These are phyloP conservation scores for Leccinum variicolor DNA, from an alignment of 768 basidiomycete species.

Conservation along the genomic window DNA sequence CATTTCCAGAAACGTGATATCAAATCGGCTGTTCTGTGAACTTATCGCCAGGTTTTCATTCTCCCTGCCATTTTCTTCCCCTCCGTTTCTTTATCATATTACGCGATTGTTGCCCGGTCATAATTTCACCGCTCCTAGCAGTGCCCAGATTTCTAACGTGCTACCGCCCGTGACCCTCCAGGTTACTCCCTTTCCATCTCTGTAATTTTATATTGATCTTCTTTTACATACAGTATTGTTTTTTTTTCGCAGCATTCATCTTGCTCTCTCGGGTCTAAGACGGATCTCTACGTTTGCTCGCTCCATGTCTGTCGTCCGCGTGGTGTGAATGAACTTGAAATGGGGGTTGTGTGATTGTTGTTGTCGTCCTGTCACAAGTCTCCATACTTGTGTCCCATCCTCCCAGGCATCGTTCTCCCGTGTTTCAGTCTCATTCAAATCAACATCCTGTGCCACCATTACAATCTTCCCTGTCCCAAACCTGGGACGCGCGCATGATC, in stretches of 20 bases:
- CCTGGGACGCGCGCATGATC: constrained; percentile 5
- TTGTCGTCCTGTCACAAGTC: constrained; percentile 9
- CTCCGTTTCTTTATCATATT: constrained; percentile 22
- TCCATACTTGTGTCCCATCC: constrained; percentile 17
- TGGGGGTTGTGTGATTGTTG: neutral
- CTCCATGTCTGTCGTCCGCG: constrained; percentile 22
- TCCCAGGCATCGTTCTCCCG: constrained; percentile 14
- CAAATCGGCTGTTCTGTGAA: constrained; percentile 31
- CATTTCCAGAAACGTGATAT: constrained; percentile 33
- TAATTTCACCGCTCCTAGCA: constrained; percentile 30
- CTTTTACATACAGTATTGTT: constrained; percentile 30
- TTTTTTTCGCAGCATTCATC: constrained; percentile 15
- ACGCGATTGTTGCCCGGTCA: constrained; percentile 26
- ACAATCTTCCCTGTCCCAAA: constrained; percentile 1
- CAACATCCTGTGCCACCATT: constrained; percentile 1
- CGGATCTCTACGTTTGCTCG: constrained; percentile 27
- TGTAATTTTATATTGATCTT: constrained; percentile 20
- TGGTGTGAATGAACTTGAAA: constrained; percentile 9
- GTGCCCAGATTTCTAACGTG: constrained; percentile 18
- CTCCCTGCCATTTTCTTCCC: constrained; percentile 8
- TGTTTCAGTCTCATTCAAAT: constrained; percentile 20
- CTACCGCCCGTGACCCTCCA: constrained; percentile 4
- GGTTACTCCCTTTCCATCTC: constrained; percentile 23
- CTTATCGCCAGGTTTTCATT: constrained; percentile 28
- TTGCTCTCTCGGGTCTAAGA: constrained; percentile 29